Base-by-base conservation (phyloP, 495 filamentous ascomycete species). In the Rusavskia elegans region DNA sequence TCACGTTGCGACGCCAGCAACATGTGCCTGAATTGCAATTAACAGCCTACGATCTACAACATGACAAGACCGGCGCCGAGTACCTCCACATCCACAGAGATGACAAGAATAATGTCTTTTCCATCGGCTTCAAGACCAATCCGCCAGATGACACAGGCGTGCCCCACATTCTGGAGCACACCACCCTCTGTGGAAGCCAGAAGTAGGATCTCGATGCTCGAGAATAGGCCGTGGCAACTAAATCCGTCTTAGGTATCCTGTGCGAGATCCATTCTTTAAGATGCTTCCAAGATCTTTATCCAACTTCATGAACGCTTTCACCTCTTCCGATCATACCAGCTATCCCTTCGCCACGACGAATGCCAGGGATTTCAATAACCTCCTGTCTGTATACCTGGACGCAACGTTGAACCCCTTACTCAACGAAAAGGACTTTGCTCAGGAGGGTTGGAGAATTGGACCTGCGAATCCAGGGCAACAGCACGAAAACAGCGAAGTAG, bases 281-380 rank as follows among this genome's bases (percentile, higher is more conserved):
- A 98, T 98, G 92, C 78, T 98, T 27, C 93, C 90, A 14, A 82
- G 92, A 46, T 95, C 92, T 23, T 78, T 98, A 3, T 95, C 92
- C 39, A 98, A 96, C 64, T 97, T 95, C 63, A 98, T 98, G 92
- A 98, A 98, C 63, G 92, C 92, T 42, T 93, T 97, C 60, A 98
- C 92, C 36, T 85, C 87, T 32, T 82, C 87, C 20, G 92, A 98
- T 62, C 88, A 98, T 63, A 98, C 92, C n/a, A 89, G 83, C 40
- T 98, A 98, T 63, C 92, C 92, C 2, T 98, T 98, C 62, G 88
- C 92, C 53, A 98, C 92, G 8, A 98, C 92, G n/a, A 98, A 98
- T 59, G 70, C 77, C 35, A 86, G 93, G 63, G 92, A 98, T 60
- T 98, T 89, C 67, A 83, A 84, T 59, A 98, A 98, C 60, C 77